A percentile compares a stretch with the other conserved stretches of the same genome.
Conservation (phyloP, 1,284 basidiomycete genomes). For the Leccinum angustisporum region DNA sequence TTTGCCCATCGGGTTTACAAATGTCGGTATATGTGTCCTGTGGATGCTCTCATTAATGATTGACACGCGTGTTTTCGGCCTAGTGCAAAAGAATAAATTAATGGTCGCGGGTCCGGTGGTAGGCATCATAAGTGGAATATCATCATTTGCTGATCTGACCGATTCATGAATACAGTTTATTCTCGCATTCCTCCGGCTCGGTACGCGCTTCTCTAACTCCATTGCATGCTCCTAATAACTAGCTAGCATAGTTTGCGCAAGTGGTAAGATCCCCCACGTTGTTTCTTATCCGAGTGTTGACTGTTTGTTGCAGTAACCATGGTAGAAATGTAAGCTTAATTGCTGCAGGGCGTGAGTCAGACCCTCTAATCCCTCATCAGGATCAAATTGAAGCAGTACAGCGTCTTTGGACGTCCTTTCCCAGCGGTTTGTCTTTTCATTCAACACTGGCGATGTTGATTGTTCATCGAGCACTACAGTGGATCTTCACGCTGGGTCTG, state of each 20-base stretch:
- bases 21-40: constrained; percentile 14
- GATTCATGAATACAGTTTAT: constrained; percentile 6
- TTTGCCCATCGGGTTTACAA: constrained; percentile 27
- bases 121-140: neutral
- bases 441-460: neutral
- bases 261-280: constrained; percentile 5
- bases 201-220: constrained; percentile 7
- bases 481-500: constrained; percentile 53
- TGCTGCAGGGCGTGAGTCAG: neutral
- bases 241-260: constrained; percentile 22
- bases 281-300: neutral
- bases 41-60: neutral
- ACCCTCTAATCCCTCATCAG: constrained; percentile 3
- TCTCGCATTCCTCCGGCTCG: constrained; percentile 20
- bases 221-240: neutral
- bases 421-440: constrained; percentile 10
- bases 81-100: constrained; percentile 21
- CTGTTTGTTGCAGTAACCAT: constrained; percentile 16
- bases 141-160: constrained; percentile 2
- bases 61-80: neutral
- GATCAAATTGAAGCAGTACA: constrained; percentile 17
- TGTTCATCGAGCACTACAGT: constrained; percentile 33
- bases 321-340: constrained; percentile 23
- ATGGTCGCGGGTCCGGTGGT: constrained; percentile 24
- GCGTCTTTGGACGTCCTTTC: constrained; percentile 13